These are phyloP conservation scores for Tympanopsis confertula DNA, from an alignment of 2,329 filamentous ascomycete species.

Conservation along the genomic window DNA sequence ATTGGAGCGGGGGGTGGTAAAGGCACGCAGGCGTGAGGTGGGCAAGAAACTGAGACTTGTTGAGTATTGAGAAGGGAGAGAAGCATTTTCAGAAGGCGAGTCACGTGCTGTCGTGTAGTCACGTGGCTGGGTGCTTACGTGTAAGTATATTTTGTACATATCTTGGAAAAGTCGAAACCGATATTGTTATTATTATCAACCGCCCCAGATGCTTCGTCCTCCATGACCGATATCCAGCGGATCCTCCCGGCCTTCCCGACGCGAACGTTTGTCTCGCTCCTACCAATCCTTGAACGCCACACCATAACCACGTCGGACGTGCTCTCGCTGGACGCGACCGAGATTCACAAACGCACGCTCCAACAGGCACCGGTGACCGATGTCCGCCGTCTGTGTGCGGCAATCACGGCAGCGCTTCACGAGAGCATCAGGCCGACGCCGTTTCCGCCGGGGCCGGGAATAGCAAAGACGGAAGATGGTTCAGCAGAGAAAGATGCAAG, in stretches of 20 bases:
- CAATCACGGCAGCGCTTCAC: constrained; percentile 57
- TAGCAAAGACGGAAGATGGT: neutral
- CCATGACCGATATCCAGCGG: constrained; percentile 76
- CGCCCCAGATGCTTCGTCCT: too few relatives aligned
- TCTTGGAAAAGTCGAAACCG: constrained; percentile 12
- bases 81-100: neutral
- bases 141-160: constrained; percentile 7
- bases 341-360: constrained; percentile 79
- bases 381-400: constrained; percentile 60
- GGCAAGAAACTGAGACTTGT: constrained; percentile 63
- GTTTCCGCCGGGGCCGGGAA: neutral
- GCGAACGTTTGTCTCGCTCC: constrained; percentile 59
- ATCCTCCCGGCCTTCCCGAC: constrained; percentile 72
- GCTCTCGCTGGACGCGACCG: constrained; percentile 68
- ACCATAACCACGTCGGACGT: constrained; percentile 72
- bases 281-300: constrained; percentile 70
- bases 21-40: constrained; percentile 51
- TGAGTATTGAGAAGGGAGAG: constrained; percentile 41
- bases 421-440: constrained; percentile 37
- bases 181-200: constrained; percentile 14
- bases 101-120: neutral
- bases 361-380: constrained; percentile 69
- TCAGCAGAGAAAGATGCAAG: neutral
- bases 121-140: neutral
- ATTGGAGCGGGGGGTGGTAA: constrained; percentile 46